phyloP scores from a whole-genome alignment of 257 asterid genomes.

The Solanum arcanum region DNA sequence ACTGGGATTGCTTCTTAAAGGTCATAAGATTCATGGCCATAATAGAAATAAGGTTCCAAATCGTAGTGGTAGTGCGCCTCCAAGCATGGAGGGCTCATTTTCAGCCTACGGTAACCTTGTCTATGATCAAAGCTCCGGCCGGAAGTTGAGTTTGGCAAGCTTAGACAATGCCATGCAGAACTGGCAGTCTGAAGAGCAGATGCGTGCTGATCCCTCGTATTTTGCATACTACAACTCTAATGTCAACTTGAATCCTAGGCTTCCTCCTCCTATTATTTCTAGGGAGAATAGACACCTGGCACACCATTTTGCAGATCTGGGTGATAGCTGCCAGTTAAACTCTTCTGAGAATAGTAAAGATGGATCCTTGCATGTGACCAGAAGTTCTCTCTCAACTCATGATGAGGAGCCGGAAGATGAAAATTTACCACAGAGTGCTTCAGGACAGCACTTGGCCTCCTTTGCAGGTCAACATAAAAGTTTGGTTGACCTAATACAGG shows the following conservation, averaged over 20 bases:
- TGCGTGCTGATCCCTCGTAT: conserved; percentile 27
- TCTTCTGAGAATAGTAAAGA: conserved; percentile 27
- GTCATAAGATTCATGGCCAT: conserved; percentile 31
- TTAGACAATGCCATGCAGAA: conserved; percentile 14
- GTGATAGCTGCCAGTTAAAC: conserved; percentile 28
- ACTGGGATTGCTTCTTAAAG: conserved; percentile 52
- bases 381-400: conserved; percentile 60
- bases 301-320: conserved; percentile 23
- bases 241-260: conserved; percentile 28
- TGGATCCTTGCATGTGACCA: conserved; percentile 23
- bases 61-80: conserved; percentile 93
- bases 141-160: conserved; percentile 19
- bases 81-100: conserved; percentile 74
- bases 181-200: conserved; percentile 24
- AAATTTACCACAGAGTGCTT: conserved; percentile 25
- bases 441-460: conserved; percentile 18
- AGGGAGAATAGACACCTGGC: conserved; percentile 28
- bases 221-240: conserved; percentile 20
- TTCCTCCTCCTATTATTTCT: conserved; percentile 31
- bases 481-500: conserved; percentile 73
- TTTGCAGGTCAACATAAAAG: conserved; percentile 51
- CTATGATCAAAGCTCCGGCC: conserved; percentile 11
- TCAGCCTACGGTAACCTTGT: conserved; percentile 42
- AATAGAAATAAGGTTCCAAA: conserved; percentile 35
- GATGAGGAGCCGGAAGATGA: conserved; percentile 74